Conservation (phyloP, 176 grass and related monocot genomes). For the Bolboschoenus planiculmis region DNA sequence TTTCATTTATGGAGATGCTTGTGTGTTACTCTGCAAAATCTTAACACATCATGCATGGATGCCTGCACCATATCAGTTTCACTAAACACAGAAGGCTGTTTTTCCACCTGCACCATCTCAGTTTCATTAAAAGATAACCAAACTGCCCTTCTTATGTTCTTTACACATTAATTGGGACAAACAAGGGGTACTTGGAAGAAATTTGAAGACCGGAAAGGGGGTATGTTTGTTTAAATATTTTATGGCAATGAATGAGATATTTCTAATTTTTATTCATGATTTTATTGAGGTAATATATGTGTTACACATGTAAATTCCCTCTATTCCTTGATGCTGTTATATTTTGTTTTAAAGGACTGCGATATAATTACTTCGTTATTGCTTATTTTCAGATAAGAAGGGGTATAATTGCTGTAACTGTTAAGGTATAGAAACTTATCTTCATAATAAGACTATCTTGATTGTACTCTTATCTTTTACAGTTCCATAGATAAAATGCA, state of each 20-base stretch:
- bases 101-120: background rate
- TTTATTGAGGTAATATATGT: background rate
- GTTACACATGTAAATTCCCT: background rate
- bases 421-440: slow-evolving; percentile 51
- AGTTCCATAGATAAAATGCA: background rate
- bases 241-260: background rate
- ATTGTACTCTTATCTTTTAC: background rate
- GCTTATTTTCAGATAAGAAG: slow-evolving; percentile 71
- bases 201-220: background rate
- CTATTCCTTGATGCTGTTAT: background rate
- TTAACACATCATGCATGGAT: background rate
- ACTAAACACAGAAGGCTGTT: background rate
- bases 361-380: slow-evolving; percentile 15
- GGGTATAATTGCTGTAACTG: slow-evolving; percentile 70
- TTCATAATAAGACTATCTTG: slow-evolving; percentile 5
- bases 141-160: background rate
- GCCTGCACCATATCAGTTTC: too few species aligned
- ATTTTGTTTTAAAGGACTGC: background rate
- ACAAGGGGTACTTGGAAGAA: background rate
- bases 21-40: background rate
- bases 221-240: background rate
- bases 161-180: background rate
- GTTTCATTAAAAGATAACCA: background rate
- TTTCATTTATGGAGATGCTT: background rate
- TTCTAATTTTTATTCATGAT: background rate